Percentiles rank a stretch among this genome's conserved stretches.
Evolutionary conservation across 352 stramenopile genomes (phyloP).

Genomic region (Plasmopara halstedii): DNA sequence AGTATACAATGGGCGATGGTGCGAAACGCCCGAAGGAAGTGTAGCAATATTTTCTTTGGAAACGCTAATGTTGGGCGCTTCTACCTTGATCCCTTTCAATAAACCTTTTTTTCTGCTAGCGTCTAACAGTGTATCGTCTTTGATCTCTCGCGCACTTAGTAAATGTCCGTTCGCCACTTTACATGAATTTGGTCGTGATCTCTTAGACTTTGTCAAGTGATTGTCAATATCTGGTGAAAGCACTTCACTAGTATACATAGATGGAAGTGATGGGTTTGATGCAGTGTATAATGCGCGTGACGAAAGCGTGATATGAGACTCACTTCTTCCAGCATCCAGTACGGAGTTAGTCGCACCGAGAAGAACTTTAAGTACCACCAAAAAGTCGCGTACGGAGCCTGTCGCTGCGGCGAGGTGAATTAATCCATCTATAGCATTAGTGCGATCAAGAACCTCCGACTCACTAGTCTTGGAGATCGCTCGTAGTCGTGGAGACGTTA

Average conservation of each 20-base stretch:
- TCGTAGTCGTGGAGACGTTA: slow-evolving; percentile 27
- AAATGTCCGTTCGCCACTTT: slow-evolving; percentile 3
- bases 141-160: slow-evolving; percentile 10
- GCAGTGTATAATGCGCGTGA: slow-evolving; percentile 16
- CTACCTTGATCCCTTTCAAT: slow-evolving; percentile 20
- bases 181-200: slow-evolving; percentile 3
- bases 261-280: slow-evolving; percentile 24
- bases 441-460: slow-evolving; percentile 30
- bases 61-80: slow-evolving; percentile 4
- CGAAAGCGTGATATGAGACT: slow-evolving; percentile 13
- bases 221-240: slow-evolving; percentile 6
- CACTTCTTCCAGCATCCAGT: slow-evolving; percentile 8
- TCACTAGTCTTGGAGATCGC: slow-evolving; percentile 18
- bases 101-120: slow-evolving; percentile 27
- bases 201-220: not conserved
- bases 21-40: not conserved
- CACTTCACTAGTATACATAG: slow-evolving; percentile 6
- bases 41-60: slow-evolving; percentile 13
- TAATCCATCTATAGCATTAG: slow-evolving; percentile 43
- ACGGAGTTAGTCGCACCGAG: slow-evolving; percentile 26
- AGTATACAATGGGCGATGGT: slow-evolving; percentile 15
- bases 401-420: slow-evolving; percentile 45
- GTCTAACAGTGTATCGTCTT: slow-evolving; percentile 14
- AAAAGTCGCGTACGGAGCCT: slow-evolving; percentile 45
- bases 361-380: slow-evolving; percentile 47